Percentiles rank a stretch among this genome's conserved stretches.
Conservation (phyloP, 164 flowering plant species). For the Umbilicus rupestris region DNA sequence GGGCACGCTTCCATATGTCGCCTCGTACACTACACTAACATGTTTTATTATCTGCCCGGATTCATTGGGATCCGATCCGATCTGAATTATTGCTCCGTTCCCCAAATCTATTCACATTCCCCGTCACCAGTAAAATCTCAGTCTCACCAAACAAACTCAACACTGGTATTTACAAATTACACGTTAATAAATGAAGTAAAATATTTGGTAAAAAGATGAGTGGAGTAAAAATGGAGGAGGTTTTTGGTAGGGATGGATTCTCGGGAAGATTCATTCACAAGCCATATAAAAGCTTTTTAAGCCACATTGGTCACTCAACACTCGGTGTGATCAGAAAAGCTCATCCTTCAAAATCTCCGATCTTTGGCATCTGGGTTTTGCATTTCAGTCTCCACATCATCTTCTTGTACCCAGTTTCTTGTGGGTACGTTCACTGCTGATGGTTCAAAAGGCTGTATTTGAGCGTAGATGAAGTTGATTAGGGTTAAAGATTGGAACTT, state of each 20-base stretch:
- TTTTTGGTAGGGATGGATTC: not conserved
- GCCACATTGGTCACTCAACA: not conserved
- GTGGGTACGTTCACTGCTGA: not conserved
- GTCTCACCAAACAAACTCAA: no score
- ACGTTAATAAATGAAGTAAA: no score
- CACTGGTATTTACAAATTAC: no score
- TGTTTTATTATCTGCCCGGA: no score
- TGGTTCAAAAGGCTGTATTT: not conserved
- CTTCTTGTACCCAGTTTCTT: not conserved
- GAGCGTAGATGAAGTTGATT: not conserved
- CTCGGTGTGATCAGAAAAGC: not conserved
- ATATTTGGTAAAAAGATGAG: not conserved
- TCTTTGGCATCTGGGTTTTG: constrained; percentile 2
- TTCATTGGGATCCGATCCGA: no score
- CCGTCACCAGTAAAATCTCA: no score
- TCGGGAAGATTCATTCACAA: not conserved
- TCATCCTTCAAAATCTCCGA: not conserved
- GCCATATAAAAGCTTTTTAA: not conserved
- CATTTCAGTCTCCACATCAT: not conserved
- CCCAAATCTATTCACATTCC: no score
- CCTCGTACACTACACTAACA: no score
- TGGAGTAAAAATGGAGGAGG: not conserved
- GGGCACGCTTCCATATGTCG: no score
- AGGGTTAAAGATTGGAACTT: not conserved
- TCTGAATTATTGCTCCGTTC: no score